Evolutionary conservation across 2,329 filamentous ascomycete genomes (phyloP).

Genomic region (Mariannaea sp.): DNA sequence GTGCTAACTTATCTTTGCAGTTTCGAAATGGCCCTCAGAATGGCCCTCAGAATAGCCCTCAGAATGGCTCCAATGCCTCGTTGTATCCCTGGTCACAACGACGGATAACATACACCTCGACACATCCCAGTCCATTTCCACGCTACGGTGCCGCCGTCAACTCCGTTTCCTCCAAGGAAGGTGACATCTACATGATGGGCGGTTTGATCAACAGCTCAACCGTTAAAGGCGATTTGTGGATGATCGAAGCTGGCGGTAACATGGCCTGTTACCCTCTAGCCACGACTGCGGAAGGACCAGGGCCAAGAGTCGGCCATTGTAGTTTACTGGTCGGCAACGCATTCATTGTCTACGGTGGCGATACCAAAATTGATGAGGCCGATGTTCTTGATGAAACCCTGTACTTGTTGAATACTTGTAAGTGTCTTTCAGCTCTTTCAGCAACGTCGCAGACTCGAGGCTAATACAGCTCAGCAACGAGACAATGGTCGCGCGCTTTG

Average conservation of each 20-base stretch:
- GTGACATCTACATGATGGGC: slow-evolving; percentile 97
- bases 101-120: slow-evolving; percentile 81
- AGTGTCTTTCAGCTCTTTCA: no score
- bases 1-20: slow-evolving; percentile 42
- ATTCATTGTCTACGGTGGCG: slow-evolving; percentile 98
- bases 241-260: slow-evolving; percentile 88
- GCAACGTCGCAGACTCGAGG: not conserved
- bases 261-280: slow-evolving; percentile 90
- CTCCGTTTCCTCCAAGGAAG: slow-evolving; percentile 89
- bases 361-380: slow-evolving; percentile 94
- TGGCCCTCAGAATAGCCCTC: no score
- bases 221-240: slow-evolving; percentile 96
- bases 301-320: slow-evolving; percentile 91
- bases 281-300: slow-evolving; percentile 91
- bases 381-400: slow-evolving; percentile 93
- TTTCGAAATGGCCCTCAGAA: slow-evolving; percentile 58
- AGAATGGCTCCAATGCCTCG: slow-evolving; percentile 69
- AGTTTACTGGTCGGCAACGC: slow-evolving; percentile 96
- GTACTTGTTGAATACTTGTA: slow-evolving; percentile 97
- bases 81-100: slow-evolving; percentile 97
- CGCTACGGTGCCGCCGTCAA: slow-evolving; percentile 98
- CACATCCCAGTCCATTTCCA: slow-evolving; percentile 86
- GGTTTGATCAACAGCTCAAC: slow-evolving; percentile 93
- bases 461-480: slow-evolving; percentile 69
- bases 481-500: slow-evolving; percentile 95